These are phyloP conservation scores for Coniochaeta pulveracea DNA, from an alignment of 2,329 filamentous ascomycete genomes.

Conservation along the genomic window DNA sequence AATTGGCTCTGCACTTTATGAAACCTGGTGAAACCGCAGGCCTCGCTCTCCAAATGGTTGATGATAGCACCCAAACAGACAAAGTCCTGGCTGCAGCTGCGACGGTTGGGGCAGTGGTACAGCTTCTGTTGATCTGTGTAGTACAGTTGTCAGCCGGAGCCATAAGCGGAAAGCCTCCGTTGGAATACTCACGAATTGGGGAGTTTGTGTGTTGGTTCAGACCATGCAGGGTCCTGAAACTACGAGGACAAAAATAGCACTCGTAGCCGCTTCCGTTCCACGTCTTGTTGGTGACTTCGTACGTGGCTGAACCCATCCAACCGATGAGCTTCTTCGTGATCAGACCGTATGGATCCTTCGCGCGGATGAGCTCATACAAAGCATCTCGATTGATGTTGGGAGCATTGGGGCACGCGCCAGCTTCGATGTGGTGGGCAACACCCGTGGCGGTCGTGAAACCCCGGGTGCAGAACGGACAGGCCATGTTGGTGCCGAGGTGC, in stretches of 20 bases:
- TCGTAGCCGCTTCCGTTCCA: constrained; percentile 35
- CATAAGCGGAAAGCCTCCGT: too few species aligned
- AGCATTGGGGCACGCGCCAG: constrained; percentile 35
- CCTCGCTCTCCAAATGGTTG: constrained; percentile 32
- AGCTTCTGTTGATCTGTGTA: constrained; percentile 22
- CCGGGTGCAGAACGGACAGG: constrained; percentile 43
- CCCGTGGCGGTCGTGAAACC: constrained; percentile 38
- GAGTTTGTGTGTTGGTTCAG: constrained; percentile 46
- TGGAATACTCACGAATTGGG: constrained; percentile 28
- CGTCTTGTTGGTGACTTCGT: constrained; percentile 24
- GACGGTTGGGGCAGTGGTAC: constrained; percentile 29
- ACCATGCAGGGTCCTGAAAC: constrained; percentile 21
- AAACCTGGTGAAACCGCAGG: constrained; percentile 26
- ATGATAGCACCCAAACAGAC: constrained; percentile 25
- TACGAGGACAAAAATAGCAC: constrained; percentile 41
- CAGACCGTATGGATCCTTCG: constrained; percentile 31
- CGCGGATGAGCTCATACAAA: constrained; percentile 32
- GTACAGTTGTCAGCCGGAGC: constrained; percentile 17
- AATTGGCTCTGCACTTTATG: constrained; percentile 19
- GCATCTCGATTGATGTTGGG: constrained; percentile 31
- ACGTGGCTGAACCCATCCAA: constrained; percentile 24
- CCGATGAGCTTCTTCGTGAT: constrained; percentile 41
- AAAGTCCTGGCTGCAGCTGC: constrained; percentile 22
- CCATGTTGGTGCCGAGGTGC: constrained; percentile 31
- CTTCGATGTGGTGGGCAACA: constrained; percentile 44